A percentile compares a stretch with the other conserved stretches of the same genome.
Evolutionary conservation across 257 asterid species (phyloP).

Genomic region (Plantago major): DNA sequence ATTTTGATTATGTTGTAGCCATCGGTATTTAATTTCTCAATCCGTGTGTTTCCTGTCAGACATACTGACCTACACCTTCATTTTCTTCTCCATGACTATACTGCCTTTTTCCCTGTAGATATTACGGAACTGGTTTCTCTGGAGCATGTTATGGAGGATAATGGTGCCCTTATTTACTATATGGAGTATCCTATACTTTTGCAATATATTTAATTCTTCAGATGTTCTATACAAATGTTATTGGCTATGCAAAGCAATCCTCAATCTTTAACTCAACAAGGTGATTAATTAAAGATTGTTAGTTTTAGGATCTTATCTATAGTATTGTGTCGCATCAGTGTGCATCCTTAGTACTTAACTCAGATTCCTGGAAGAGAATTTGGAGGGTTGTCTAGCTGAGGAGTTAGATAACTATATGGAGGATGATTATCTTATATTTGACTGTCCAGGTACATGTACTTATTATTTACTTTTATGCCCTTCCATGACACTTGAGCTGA

Average conservation of each 20-base stretch:
- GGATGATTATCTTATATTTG: conserved; percentile 89
- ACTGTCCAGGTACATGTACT: conserved; percentile 74
- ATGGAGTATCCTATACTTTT: conserved; percentile 84
- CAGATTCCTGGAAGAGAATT: conserved; percentile 88
- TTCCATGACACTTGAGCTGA: background rate
- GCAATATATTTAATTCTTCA: background rate
- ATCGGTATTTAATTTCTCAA: conserved; percentile 50
- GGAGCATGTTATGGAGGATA: conserved; percentile 98
- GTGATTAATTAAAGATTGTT: conserved; percentile 7
- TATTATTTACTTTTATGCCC: background rate
- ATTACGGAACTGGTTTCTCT: conserved; percentile 77
- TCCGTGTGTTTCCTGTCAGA: conserved; percentile 1
- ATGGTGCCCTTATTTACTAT: conserved; percentile 95
- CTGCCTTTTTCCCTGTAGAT: conserved; percentile 40
- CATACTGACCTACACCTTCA: background rate
- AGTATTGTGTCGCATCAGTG: conserved; percentile 23
- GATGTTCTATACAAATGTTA: background rate
- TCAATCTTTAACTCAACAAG: background rate
- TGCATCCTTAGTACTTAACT: conserved; percentile 51
- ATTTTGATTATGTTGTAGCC: conserved; percentile 91
- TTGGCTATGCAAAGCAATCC: conserved; percentile 14
- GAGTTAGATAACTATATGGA: conserved; percentile 90
- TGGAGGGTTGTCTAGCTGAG: conserved; percentile 90
- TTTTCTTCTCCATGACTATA: conserved; percentile 15
- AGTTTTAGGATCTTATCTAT: conserved; percentile 14